Evolutionary conservation across 73 alveolate genomes (phyloP), one percentile per base, ranked within the genome.

Genomic region (Uronychia setigera): DNA sequence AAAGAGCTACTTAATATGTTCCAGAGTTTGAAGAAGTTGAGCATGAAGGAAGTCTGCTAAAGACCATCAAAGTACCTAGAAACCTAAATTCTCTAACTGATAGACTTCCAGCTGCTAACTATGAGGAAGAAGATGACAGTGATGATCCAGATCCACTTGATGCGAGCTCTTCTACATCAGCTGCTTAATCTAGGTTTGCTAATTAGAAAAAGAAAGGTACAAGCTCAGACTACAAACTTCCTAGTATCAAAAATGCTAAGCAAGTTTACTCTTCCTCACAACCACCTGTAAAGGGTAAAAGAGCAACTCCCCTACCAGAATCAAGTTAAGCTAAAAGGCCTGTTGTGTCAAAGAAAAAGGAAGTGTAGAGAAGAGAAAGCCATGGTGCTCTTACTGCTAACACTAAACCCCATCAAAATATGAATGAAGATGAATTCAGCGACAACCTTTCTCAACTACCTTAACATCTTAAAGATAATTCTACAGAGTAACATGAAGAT

Each of bases 31-130:
- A 0, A 25, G 57, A 78, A 0, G 0, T 1, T 19, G 67, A n/a
- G n/a, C n/a, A 46, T 46, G 67, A 19, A 46, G 67, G 67, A 19
- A 46, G 19, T 46, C 77, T 88, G 60, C 46, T 88, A 32, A 81
- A 82, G 79, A 88, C 94, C 33, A 88, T 88, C 27, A 88, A 90
- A 60, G 81, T 88, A 32, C 94, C 94, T 29, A 88, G 85, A 88
- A 88, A 88, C 77, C 79, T 88, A n/a, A 31, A 79, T 29, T 82
- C 80, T 88, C 81, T 88, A 78, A 87, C 94, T 28, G 94, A 88
- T 58, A 80, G 83, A 81, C 80, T 88, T 46, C 94, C 94, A 19
- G 91, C 83, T 33, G 34, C 94, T 25, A 88, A 80, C 85, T 88
- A 88, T 77, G 80, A 80, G 58, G 86, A 87, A 60, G n/a, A 76